Base-by-base conservation (phyloP, 371 early-diverging fungal species). In the Massospora cicadina region DNA sequence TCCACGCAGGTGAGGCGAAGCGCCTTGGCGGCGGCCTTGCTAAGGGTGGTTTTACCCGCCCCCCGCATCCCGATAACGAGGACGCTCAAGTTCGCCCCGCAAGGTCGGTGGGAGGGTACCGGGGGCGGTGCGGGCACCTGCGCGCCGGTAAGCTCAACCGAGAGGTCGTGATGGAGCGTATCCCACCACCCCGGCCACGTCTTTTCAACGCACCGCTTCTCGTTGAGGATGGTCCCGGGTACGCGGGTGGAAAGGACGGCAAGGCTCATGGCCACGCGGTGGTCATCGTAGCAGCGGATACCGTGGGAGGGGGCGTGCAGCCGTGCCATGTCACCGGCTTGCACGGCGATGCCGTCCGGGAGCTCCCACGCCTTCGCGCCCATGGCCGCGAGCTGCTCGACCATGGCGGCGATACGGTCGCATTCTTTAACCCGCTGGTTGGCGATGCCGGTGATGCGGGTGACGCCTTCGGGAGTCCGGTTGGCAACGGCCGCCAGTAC, bases 131-230 rank as follows among this genome's bases (percentile, higher is more conserved):
- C 73, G 24, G 71, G 69, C 12, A 79, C 77, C 26, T 84, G 80
- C 71, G 90, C 91, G 32, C 95, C 98, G 1, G 74, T 72, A 1
- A 87, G 67, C 12, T 77, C 76, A 2, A 87, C 89, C 23, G 86
- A 86, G 31, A 95, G 75, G 31, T 79, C 81, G 66, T 78, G 75
- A 63, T 87, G 87, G 5, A 98, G 77, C 33, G 84, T 86, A 67
- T 94, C 95, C 96, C 96, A 98, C 96, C 96, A 98, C 23, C 78
- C 81, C 10, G 98, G 98, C 94, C 93, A 95, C 0, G 98, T 96
- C 81, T 97, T 97, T 71, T 92, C 98, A 3, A 95, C 95, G 70
- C 98, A 97, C 68, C 89, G 85, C 73, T 91, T 91, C 70, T 95
- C 95, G 55, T 81, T 83, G 55, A 95, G 81, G 65, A 87, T 80